Evolutionary conservation across 805 yeast genomes (phyloP).

Genomic region (Saccharomycopsis schoenii): DNA sequence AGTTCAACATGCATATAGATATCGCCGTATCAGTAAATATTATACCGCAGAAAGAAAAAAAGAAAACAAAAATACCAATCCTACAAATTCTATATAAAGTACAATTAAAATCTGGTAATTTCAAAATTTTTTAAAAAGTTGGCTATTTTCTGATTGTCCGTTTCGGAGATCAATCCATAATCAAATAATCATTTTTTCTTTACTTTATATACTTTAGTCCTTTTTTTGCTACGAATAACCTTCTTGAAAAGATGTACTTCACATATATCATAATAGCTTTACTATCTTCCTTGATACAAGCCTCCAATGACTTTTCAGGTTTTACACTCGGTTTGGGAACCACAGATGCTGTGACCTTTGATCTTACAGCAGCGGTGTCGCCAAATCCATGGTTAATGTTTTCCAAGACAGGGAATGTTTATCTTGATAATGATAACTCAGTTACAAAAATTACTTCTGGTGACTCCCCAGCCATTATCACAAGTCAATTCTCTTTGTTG

Average conservation of each 20-base stretch:
- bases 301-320: constrained; percentile 12
- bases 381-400: constrained; percentile 4
- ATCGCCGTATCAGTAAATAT: neutral
- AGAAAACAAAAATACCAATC: neutral
- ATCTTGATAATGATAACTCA: neutral
- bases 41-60: neutral
- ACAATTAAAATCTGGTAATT: neutral
- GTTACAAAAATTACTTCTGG: constrained; percentile 2
- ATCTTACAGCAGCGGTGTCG: neutral
- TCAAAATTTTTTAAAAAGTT: too few species aligned
- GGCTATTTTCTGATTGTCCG: neutral
- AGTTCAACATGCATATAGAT: neutral
- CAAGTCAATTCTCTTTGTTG: constrained; percentile 8
- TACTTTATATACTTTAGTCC: too few species aligned
- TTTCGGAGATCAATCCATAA: neutral
- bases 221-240: neutral
- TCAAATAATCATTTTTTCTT: neutral
- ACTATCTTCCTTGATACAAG: neutral
- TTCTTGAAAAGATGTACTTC: neutral
- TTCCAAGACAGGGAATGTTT: constrained; percentile 2
- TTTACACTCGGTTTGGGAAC: constrained; percentile 13
- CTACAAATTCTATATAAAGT: neutral
- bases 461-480: constrained; percentile 7
- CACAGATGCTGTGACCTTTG: neutral
- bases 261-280: neutral